Base-by-base conservation (phyloP, 1,284 basidiomycete species). In the Microbotryum lychnidis-dioicae region DNA sequence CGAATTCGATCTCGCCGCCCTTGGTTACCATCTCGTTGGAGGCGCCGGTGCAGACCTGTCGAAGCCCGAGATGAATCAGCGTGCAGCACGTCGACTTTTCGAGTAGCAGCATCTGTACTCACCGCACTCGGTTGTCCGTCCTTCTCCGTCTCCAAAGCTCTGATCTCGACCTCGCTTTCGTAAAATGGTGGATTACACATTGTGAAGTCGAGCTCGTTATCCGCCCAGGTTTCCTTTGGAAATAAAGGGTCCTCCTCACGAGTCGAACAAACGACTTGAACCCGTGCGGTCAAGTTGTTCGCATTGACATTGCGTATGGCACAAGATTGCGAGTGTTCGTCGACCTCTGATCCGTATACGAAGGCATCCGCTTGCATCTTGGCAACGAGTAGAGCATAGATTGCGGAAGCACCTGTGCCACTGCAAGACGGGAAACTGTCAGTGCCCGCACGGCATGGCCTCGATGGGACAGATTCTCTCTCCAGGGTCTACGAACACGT, bases 111-210 rank as follows among this genome's bases (percentile, higher is more conserved):
- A 31, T 9, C 3, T 20, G 31, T 77, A 18, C 83, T 48, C 70
- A 89, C 89, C 1, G 85, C 85, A 66, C 79, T 84, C 0, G 89
- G 84, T 4, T 76, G 77, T 14, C 77, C 71, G 50, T 81, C 81
- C 70, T 96, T 94, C 7, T 76, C 76, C 21, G 80, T 80, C 1
- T 83, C 82, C 3, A 83, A 83, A 1, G 76, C 74, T 0, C 72
- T 69, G 6, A 92, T 81, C 60, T 97, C 92, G 25, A 84, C 81
- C 1, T 73, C 70, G 56, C 84, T 87, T 16, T 77, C 73, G 72
- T 94, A 97, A 76, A 97, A 97, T 0, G 93, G 93, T 0, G 94
- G 94, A 73, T 97, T 97, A 76, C 92, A 97, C 84, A 97, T 90
- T 0, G 84, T 84, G 68, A 93, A 89, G 61, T 84, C 80, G 73